phyloP scores from a whole-genome alignment of 2,329 filamentous ascomycete genomes.

The Pseudogymnoascus sp. region DNA sequence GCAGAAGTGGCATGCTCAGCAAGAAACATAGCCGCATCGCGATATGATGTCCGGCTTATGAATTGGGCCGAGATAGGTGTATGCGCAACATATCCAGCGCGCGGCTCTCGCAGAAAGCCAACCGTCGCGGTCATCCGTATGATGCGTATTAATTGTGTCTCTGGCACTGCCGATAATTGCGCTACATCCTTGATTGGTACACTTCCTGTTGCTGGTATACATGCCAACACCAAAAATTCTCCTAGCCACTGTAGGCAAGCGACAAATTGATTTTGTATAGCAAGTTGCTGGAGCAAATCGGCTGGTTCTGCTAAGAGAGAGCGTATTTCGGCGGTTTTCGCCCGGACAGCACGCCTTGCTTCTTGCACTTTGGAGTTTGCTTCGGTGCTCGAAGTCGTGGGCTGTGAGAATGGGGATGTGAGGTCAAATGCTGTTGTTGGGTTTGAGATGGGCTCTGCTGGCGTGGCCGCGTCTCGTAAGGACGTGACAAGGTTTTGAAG shows the following conservation, averaged over 20 bases:
- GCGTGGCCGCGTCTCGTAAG: too few species aligned
- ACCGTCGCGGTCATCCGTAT: constrained; percentile 29
- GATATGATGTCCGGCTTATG: constrained; percentile 26
- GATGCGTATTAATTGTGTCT: constrained; percentile 31
- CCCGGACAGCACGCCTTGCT: background rate
- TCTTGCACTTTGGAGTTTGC: too few species aligned
- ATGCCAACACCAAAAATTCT: constrained; percentile 38
- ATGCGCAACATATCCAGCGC: constrained; percentile 30
- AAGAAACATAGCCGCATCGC: constrained; percentile 36
- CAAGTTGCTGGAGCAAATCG: constrained; percentile 25
- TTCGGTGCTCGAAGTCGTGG: too few species aligned
- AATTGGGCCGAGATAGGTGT: constrained; percentile 34
- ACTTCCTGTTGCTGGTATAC: constrained; percentile 34
- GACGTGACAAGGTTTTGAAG: too few species aligned
- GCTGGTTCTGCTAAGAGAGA: constrained; percentile 20
- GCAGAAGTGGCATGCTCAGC: constrained; percentile 29
- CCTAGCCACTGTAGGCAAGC: constrained; percentile 38
- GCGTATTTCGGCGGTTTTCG: background rate
- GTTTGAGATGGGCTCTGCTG: too few species aligned
- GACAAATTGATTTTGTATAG: constrained; percentile 26
- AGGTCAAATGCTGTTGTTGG: too few species aligned
- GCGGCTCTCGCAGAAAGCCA: constrained; percentile 32
- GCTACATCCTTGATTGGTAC: constrained; percentile 35
- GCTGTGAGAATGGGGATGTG: too few species aligned
- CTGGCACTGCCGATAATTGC: constrained; percentile 34